Base-by-base conservation (phyloP, 371 early-diverging fungal species). In the Rhizomucor pusillus region DNA sequence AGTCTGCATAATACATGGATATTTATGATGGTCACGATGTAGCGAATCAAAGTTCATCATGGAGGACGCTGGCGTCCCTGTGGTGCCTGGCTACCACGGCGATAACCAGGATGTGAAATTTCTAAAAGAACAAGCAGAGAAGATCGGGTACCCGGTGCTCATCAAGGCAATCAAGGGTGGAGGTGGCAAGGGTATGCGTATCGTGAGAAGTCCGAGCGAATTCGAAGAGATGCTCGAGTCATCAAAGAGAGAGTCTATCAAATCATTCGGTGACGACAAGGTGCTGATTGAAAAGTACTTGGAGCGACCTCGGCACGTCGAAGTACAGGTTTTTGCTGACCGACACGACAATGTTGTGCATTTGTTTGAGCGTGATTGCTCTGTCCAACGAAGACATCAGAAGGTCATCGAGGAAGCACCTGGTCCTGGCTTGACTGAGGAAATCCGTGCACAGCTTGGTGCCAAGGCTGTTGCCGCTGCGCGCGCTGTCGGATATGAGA, bases 91-190 rank as follows among this genome's bases (percentile, higher is more conserved):
- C 41, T 96, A 93, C 68, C 94, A 96, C 57, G 97, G 96, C 24
- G 89, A 80, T n/a, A 85, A 90, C 57, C 94, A 95, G 67, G 88
- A 87, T 40, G 76, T 82, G 11, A 76, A 62, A n/a, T 88, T 82
- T 60, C 64, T 93, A 50, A 88, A 88, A 60, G 75, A 78, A 24
- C 80, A 91, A 67, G 93, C 95, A 3, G 85, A 68, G 20, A 76
- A 85, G 48, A 93, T 96, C 50, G 91, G 91, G 7, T 94, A 92
- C 73, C 98, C 98, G 1, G 92, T 98, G 14, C 73, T 99, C 70
- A 93, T 97, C 71, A 99, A 99, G 79, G 96, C 95, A 6, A 82
- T 91, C 47, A 90, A 91, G 64, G 97, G 97, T 39, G 99, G 99
- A 35, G 99, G 99, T 61, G 99, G 99, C 37, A 64, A 64, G 35